These are phyloP conservation scores for Saccharum spontaneum DNA, from an alignment of 176 grass and related monocot species.

Conservation along the genomic window DNA sequence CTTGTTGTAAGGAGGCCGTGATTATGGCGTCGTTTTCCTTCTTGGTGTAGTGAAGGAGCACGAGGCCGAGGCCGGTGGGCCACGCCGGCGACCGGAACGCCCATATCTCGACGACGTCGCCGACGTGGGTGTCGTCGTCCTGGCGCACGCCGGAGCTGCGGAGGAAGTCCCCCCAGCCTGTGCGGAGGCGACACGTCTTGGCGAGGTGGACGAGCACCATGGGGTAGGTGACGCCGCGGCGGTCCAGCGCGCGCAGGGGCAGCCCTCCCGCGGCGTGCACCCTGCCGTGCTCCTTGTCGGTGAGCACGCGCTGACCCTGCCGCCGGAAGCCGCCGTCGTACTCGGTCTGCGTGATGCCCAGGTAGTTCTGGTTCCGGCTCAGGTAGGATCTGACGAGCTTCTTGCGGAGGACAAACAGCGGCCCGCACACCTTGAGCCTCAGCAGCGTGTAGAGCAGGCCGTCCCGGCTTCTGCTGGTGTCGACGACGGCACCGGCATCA, in stretches of 20 bases:
- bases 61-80: background rate
- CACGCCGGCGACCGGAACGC: background rate
- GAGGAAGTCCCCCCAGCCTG: background rate
- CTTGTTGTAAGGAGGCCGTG: background rate
- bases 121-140: background rate
- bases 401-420: background rate
- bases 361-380: background rate
- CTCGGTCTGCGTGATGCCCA: background rate
- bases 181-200: background rate
- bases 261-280: background rate
- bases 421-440: background rate
- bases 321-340: background rate
- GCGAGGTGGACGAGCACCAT: background rate
- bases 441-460: background rate
- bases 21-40: background rate
- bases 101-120: background rate
- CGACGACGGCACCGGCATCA: background rate
- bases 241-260: background rate
- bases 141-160: background rate
- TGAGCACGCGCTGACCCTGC: background rate
- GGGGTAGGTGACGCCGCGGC: background rate
- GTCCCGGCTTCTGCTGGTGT: background rate
- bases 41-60: conserved; percentile 1
- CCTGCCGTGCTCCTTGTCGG: background rate
- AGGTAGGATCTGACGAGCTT: background rate